Evolutionary conservation across 1,284 basidiomycete genomes (phyloP), one percentile per base, ranked within the genome.

Genomic region (Irpex sp.): DNA sequence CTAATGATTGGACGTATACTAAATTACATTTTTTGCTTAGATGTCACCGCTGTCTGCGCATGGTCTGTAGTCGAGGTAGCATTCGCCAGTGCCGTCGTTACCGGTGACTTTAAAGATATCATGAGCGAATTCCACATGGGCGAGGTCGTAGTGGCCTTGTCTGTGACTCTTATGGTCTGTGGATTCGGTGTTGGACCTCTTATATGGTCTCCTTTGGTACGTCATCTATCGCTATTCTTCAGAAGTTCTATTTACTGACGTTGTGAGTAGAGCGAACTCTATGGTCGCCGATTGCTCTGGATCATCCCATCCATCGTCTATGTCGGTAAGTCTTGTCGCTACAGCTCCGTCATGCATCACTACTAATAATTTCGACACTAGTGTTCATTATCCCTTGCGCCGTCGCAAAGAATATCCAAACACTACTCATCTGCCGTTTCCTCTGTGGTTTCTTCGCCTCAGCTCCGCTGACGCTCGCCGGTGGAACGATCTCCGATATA

Each of bases 371-470:
- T 34, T 44, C 6, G 36, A n/a, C 15, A 40, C 82, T 84, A 0
- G 78, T 74, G 59, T 74, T 74, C 69, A 73, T 73, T 59, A 73
- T 74, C 54, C 72, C 72, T 5, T 74, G 72, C 60, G 72, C 72
- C 47, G 62, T 89, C 13, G 88, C 87, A 0, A 78, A 77, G 13
- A 89, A 91, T 68, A 85, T 90, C 54, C 75, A 82, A 65, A 88
- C 87, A 2, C 76, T 92, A 3, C 77, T 91, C 13, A 74, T 88
- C 58, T 85, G 82, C 1, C 82, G 90, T 3, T 91, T 91, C 72
- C 73, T 92, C 26, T 79, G 78, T 48, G 90, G 89, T 4, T 81
- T 91, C 72, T 91, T 89, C 67, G 89, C 85, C 9, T 82, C 83
- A 0, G 86, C 85, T 0, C 88, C 88, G 0, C 68, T 91, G 17